phyloP scores from a whole-genome alignment of 2,329 filamentous ascomycete species.

The Mycosphaerelloides madeirae region DNA sequence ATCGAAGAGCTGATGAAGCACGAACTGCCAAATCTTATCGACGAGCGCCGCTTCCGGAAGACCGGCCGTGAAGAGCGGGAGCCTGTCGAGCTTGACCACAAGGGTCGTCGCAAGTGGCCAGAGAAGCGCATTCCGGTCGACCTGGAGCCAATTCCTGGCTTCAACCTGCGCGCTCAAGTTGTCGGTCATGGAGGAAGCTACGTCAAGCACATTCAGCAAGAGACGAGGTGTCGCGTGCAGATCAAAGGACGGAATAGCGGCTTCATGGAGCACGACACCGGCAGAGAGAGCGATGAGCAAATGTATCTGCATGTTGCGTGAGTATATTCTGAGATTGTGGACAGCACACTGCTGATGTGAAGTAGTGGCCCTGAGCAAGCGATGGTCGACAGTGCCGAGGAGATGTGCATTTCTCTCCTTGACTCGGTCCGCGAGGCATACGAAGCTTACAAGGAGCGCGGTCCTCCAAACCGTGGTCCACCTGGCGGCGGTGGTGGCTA shows the following conservation, averaged over 20 bases:
- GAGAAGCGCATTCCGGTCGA: slow-evolving; percentile 90
- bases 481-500: slow-evolving; percentile 37
- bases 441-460: slow-evolving; percentile 74
- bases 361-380: slow-evolving; percentile 75
- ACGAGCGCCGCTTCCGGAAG: slow-evolving; percentile 85
- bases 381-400: slow-evolving; percentile 81
- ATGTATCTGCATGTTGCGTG: slow-evolving; percentile 97
- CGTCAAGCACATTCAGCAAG: slow-evolving; percentile 96
- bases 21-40: slow-evolving; percentile 89
- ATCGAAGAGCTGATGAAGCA: slow-evolving; percentile 96
- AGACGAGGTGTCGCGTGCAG: slow-evolving; percentile 91
- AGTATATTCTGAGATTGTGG: slow-evolving; percentile 34
- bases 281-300: slow-evolving; percentile 83
- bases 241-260: slow-evolving; percentile 96
- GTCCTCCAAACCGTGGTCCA: slow-evolving; percentile 41
- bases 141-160: slow-evolving; percentile 85
- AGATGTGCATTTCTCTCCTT: slow-evolving; percentile 82
- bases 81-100: slow-evolving; percentile 81
- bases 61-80: slow-evolving; percentile 55
- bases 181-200: slow-evolving; percentile 92
- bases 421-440: slow-evolving; percentile 84
- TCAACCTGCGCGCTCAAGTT: slow-evolving; percentile 93
- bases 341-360: slow-evolving; percentile 7
- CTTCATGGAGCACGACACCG: slow-evolving; percentile 85
- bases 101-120: slow-evolving; percentile 95